Conservation (phyloP, 257 asterid species). For the Asclepias syriaca region DNA sequence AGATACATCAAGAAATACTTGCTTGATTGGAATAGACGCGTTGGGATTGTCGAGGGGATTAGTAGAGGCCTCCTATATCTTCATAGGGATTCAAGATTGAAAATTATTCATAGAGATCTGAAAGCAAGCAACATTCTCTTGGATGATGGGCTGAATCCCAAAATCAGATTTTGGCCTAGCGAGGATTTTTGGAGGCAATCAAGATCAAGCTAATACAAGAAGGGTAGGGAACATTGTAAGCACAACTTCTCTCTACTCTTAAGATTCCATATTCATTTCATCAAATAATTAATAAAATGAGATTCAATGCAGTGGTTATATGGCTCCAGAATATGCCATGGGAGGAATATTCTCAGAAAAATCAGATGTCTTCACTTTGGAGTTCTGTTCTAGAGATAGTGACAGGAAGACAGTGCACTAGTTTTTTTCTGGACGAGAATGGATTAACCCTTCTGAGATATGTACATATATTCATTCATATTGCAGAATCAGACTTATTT, state of each 20-base stretch:
- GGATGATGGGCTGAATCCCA: slow-evolving; percentile 43
- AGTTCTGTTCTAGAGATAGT: slow-evolving; percentile 58
- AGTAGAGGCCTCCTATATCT: slow-evolving; percentile 58
- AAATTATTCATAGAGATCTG: slow-evolving; percentile 50
- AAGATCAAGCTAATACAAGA: slow-evolving; percentile 43
- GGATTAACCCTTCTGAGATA: slow-evolving; percentile 47
- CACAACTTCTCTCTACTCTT: background rate
- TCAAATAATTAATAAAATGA: background rate
- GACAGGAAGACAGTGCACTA: slow-evolving; percentile 47
- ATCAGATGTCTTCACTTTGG: slow-evolving; percentile 67
- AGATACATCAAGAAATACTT: slow-evolving; percentile 12
- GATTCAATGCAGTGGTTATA: slow-evolving; percentile 47
- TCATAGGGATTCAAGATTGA: slow-evolving; percentile 51
- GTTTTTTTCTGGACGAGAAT: slow-evolving; percentile 25
- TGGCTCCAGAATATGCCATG: slow-evolving; percentile 79
- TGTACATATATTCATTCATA: slow-evolving; percentile 21
- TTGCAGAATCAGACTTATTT: no score
- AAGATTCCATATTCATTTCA: no score
- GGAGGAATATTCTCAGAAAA: slow-evolving; percentile 64
- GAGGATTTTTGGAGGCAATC: slow-evolving; percentile 40
- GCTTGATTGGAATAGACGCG: slow-evolving; percentile 35
- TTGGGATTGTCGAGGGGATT: slow-evolving; percentile 27
- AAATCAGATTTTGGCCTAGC: slow-evolving; percentile 61
- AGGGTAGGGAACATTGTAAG: slow-evolving; percentile 70
- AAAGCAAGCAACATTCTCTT: slow-evolving; percentile 47